These are phyloP conservation scores for Verbascum thapsus DNA, from an alignment of 257 asterid genomes.

Conservation along the genomic window DNA sequence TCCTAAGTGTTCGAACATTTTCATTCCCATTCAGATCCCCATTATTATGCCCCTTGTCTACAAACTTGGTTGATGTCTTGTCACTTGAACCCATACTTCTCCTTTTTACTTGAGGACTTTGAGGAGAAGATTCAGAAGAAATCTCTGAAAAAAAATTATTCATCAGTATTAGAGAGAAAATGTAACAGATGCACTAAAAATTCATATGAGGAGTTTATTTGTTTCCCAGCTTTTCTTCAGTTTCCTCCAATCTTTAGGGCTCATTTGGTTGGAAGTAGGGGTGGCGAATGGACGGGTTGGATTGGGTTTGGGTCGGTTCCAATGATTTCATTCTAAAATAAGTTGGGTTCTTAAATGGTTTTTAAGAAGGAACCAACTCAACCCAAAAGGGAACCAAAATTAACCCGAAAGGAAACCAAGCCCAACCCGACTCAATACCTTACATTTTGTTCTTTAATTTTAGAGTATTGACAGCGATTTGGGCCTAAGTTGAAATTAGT, in stretches of 20 bases:
- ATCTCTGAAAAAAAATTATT: constrained; percentile 40
- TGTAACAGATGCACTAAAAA: constrained; percentile 18
- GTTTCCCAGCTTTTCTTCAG: background rate
- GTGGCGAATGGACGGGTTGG: too few species aligned
- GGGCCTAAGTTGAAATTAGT: too few species aligned
- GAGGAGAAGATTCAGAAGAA: constrained; percentile 39
- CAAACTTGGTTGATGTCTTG: constrained; percentile 40
- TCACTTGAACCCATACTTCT: constrained; percentile 31
- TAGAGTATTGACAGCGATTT: too few species aligned
- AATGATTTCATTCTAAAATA: too few species aligned
- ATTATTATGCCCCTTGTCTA: constrained; percentile 39
- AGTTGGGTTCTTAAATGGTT: too few species aligned
- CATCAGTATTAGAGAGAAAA: constrained; percentile 20
- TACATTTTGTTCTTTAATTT: too few species aligned
- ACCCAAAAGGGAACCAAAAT: too few species aligned
- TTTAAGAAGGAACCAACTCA: too few species aligned
- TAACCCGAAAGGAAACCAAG: too few species aligned
- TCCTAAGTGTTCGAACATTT: constrained; percentile 41
- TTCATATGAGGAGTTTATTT: background rate
- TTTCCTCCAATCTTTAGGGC: background rate
- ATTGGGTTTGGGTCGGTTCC: too few species aligned
- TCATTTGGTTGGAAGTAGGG: too few species aligned
- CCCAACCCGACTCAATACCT: too few species aligned
- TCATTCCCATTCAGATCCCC: constrained; percentile 42
- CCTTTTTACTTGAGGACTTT: constrained; percentile 36